phyloP scores from a whole-genome alignment of 192 early-diverging fungal species.

The Thamnidium elegans region DNA sequence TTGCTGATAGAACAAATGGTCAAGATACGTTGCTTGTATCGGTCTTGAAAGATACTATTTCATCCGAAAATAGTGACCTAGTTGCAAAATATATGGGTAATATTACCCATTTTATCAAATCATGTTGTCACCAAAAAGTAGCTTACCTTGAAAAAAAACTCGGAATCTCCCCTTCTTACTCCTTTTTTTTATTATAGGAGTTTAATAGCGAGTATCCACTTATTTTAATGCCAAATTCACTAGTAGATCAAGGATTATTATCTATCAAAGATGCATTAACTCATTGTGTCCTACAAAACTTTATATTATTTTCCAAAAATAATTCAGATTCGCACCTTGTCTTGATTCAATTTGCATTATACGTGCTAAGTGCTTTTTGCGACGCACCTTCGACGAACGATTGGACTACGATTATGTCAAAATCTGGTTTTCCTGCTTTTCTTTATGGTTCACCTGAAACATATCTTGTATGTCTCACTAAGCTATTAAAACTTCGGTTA shows the following conservation, averaged over 20 bases:
- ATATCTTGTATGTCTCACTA: background rate
- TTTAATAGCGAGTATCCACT: background rate
- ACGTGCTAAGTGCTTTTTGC: background rate
- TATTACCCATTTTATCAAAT: slow-evolving; percentile 7
- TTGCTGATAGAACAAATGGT: background rate
- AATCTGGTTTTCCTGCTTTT: slow-evolving; percentile 2
- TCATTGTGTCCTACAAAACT: background rate
- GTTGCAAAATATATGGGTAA: background rate
- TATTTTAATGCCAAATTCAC: background rate
- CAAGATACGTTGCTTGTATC: background rate
- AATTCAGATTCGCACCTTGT: background rate
- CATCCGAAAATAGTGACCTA: background rate
- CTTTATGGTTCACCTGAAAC: slow-evolving; percentile 9
- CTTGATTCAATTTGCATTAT: background rate
- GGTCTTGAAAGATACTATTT: slow-evolving; percentile 3
- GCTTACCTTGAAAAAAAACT: too few species aligned
- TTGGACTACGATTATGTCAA: too few species aligned
- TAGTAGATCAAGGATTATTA: background rate
- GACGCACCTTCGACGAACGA: too few species aligned
- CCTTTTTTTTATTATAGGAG: background rate
- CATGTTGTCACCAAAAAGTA: background rate
- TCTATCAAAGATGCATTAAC: background rate
- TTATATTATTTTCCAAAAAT: too few species aligned
- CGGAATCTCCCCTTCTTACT: too few species aligned
- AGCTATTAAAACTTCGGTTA: background rate